Evolutionary conservation across 257 asterid genomes (phyloP).

Genomic region (Echium plantagineum): DNA sequence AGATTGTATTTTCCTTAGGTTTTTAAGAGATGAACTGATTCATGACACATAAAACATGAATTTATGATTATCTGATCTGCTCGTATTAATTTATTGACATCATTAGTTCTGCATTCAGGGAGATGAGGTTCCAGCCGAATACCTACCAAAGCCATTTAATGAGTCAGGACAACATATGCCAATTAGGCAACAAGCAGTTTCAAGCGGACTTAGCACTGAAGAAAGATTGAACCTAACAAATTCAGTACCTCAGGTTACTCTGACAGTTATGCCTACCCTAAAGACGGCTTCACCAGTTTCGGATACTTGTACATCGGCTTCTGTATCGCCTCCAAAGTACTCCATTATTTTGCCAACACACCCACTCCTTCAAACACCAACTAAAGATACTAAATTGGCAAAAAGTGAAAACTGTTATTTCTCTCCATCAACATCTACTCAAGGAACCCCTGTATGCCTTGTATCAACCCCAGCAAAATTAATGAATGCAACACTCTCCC

Average conservation of each 20-base stretch:
- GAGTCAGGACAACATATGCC: constrained; percentile 16
- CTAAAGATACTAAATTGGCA: constrained; percentile 20
- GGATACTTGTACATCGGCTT: constrained; percentile 6
- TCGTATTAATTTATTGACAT: neutral
- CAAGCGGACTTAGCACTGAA: constrained; percentile 10
- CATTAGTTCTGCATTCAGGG: constrained; percentile 32
- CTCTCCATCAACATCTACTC: constrained; percentile 5
- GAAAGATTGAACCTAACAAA: constrained; percentile 9
- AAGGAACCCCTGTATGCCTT: constrained; percentile 37
- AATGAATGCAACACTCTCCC: constrained; percentile 54
- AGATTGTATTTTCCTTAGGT: neutral
- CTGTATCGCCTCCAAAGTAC: constrained; percentile 9
- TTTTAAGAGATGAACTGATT: neutral
- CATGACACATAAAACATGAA: too few species aligned
- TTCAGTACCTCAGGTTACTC: constrained; percentile 6
- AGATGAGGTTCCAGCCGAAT: constrained; percentile 71
- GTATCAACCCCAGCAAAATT: constrained; percentile 46
- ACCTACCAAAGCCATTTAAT: constrained; percentile 51
- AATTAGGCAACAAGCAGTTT: constrained; percentile 11
- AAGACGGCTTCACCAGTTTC: neutral
- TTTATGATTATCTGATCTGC: neutral
- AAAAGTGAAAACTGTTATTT: constrained; percentile 11
- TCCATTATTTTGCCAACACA: constrained; percentile 1
- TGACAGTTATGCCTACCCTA: neutral
- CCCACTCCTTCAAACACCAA: constrained; percentile 29